phyloP scores from a whole-genome alignment of 495 filamentous ascomycete genomes.

The Penicillium samsonianum region DNA sequence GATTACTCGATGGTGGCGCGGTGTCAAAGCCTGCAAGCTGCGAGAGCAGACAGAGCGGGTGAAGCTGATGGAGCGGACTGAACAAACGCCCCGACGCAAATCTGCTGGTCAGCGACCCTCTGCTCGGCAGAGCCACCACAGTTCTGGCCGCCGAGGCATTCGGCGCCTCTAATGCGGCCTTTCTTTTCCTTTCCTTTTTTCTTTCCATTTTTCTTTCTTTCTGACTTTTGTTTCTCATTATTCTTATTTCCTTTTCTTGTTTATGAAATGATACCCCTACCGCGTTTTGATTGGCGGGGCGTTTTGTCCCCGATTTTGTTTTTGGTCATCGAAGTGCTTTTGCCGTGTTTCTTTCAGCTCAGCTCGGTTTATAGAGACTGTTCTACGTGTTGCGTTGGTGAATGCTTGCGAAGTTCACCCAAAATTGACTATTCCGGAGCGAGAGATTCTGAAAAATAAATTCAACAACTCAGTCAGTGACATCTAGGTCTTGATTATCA shows the following conservation, averaged over 20 bases:
- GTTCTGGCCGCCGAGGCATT: neutral
- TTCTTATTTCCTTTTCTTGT: neutral
- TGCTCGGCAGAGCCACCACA: neutral
- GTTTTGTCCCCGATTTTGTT: too few species aligned
- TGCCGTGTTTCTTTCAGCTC: too few species aligned
- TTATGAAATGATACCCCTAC: neutral
- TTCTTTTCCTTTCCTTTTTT: neutral
- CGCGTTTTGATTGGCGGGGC: too few species aligned
- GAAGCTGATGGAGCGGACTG: neutral
- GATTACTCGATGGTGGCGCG: slow-evolving; percentile 10
- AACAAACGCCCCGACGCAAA: neutral
- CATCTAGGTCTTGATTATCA: too few species aligned
- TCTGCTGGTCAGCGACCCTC: neutral
- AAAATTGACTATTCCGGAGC: too few species aligned
- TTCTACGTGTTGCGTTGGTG: too few species aligned
- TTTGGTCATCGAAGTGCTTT: too few species aligned
- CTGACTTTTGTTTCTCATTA: neutral
- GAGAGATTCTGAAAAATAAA: too few species aligned
- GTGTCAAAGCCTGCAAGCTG: neutral
- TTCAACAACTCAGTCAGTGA: too few species aligned
- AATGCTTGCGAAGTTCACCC: too few species aligned
- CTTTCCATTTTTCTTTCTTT: neutral
- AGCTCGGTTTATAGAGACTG: too few species aligned
- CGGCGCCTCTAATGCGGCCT: neutral
- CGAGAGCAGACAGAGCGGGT: neutral